phyloP scores from a whole-genome alignment of 2,329 filamentous ascomycete species.

The Exophiala bonariae region DNA sequence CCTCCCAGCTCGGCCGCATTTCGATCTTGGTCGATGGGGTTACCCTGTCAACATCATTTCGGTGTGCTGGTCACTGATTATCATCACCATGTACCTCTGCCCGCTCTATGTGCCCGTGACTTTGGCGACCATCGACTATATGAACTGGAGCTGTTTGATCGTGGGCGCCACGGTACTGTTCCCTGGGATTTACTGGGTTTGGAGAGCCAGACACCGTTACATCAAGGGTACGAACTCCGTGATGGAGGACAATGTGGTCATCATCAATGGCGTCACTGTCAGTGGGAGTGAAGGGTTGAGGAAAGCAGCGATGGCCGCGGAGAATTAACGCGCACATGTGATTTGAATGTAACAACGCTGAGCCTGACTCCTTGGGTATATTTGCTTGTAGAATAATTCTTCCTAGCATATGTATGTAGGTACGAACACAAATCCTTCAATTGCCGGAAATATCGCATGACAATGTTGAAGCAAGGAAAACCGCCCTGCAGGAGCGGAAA shows the following conservation, averaged over 20 bases:
- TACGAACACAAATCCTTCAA: too few relatives aligned
- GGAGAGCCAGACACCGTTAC: slow-evolving; percentile 17
- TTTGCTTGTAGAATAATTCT: too few relatives aligned
- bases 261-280: slow-evolving; percentile 14
- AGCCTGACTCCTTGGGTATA: too few relatives aligned
- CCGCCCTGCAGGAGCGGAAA: too few relatives aligned
- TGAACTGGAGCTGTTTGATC: slow-evolving; percentile 24
- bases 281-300: slow-evolving; percentile 11
- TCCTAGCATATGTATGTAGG: too few relatives aligned
- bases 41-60: slow-evolving; percentile 20
- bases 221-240: slow-evolving; percentile 18
- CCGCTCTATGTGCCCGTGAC: slow-evolving; percentile 24
- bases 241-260: slow-evolving; percentile 17
- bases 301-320: slow-evolving; percentile 3
- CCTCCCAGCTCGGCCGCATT: slow-evolving; percentile 18
- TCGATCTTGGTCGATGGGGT: slow-evolving; percentile 22
- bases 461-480: too few relatives aligned
- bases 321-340: too few relatives aligned
- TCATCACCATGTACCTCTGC: slow-evolving; percentile 21
- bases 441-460: too few relatives aligned
- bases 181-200: slow-evolving; percentile 23
- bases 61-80: slow-evolving; percentile 21
- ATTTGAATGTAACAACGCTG: too few relatives aligned
- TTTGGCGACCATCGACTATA: slow-evolving; percentile 21
- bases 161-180: slow-evolving; percentile 21